Evolutionary conservation across 2,329 filamentous ascomycete genomes (phyloP).

Genomic region (Sporothrix humicola): DNA sequence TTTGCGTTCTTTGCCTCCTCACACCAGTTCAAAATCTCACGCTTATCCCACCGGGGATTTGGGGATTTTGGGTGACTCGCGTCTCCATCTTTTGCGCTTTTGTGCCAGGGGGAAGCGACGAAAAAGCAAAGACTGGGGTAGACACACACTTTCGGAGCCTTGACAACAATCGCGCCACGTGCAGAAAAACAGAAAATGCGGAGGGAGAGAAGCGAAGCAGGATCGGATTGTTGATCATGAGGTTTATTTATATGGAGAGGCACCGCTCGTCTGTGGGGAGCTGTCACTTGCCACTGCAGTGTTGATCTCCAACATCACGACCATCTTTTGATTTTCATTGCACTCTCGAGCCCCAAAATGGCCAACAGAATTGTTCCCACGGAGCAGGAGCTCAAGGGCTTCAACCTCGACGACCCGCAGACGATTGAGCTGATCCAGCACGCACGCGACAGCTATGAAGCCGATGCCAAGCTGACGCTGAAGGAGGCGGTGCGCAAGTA

Average conservation of each 20-base stretch:
- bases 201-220: constrained; percentile 2
- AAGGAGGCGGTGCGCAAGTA: constrained; percentile 5
- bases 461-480: constrained; percentile 17
- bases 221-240: neutral
- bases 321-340: too few relatives aligned
- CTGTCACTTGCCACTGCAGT: too few relatives aligned
- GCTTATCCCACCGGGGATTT: constrained; percentile 20
- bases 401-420: constrained; percentile 26
- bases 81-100: constrained; percentile 7
- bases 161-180: neutral
- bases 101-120: neutral
- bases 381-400: constrained; percentile 12
- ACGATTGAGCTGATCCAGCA: constrained; percentile 27
- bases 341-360: neutral
- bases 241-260: constrained; percentile 23
- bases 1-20: neutral
- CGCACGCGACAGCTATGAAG: constrained; percentile 16
- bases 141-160: neutral
- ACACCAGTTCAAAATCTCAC: neutral
- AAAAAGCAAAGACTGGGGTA: neutral
- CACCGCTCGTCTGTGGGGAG: neutral
- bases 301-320: neutral
- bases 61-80: neutral
- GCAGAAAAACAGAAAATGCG: neutral
- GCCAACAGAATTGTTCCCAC: constrained; percentile 8